phyloP scores from a whole-genome alignment of 495 filamentous ascomycete genomes.

The Tricharina praecox region DNA sequence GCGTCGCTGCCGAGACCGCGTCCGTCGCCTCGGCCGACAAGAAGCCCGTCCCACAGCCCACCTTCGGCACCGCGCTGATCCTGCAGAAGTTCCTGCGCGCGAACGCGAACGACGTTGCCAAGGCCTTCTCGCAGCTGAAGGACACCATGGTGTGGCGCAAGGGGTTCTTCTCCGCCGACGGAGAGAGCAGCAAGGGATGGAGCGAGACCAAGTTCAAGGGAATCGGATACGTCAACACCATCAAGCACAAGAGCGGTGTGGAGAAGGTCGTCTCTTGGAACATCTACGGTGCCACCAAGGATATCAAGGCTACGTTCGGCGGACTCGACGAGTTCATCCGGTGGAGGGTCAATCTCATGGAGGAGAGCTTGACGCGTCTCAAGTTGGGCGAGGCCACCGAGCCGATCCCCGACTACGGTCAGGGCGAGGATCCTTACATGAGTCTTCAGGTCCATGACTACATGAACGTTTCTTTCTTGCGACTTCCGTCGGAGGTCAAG shows the following conservation, averaged over 20 bases:
- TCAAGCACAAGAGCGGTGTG: constrained; percentile 20
- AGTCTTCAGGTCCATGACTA: constrained; percentile 87
- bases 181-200: constrained; percentile 32
- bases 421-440: constrained; percentile 53
- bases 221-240: constrained; percentile 37
- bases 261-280: constrained; percentile 54
- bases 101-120: constrained; percentile 55
- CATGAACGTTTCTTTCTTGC: constrained; percentile 61
- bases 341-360: constrained; percentile 79
- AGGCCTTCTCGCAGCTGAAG: constrained; percentile 56
- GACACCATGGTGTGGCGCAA: constrained; percentile 69
- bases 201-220: constrained; percentile 41
- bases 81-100: constrained; percentile 84
- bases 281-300: constrained; percentile 66
- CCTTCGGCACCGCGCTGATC: constrained; percentile 61
- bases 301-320: constrained; percentile 54
- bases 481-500: constrained; percentile 49
- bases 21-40: no score
- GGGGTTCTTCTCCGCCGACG: constrained; percentile 25
- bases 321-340: constrained; percentile 67
- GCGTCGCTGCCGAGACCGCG: not conserved
- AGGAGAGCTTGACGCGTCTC: constrained; percentile 54
- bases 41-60: constrained; percentile 30
- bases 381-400: constrained; percentile 45
- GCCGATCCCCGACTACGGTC: constrained; percentile 50